Conservation (phyloP, 1,284 basidiomycete species). For the Laetiporus sulphureus region DNA sequence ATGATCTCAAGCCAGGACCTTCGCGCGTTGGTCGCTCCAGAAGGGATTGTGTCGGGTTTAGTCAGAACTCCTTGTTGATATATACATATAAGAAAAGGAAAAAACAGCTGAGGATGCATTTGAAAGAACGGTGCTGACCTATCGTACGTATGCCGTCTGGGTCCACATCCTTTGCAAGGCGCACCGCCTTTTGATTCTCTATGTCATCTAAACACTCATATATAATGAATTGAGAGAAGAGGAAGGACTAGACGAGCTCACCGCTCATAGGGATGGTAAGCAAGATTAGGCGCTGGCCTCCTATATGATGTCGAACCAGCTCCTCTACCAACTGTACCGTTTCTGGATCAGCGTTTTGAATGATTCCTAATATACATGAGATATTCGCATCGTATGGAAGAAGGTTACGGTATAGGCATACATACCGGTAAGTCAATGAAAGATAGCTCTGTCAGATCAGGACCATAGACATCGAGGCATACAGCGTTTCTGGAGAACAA, state of each 20-base stretch:
- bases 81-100: too few species aligned
- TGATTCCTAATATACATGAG: too few species aligned
- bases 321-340: constrained; percentile 39
- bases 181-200: constrained; percentile 55
- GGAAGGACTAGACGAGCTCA: too few species aligned
- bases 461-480: constrained; percentile 37
- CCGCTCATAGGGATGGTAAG: constrained; percentile 59
- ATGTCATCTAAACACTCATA: constrained; percentile 59
- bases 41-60: constrained; percentile 50
- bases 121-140: constrained; percentile 28
- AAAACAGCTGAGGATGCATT: too few species aligned
- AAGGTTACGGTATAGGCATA: too few species aligned
- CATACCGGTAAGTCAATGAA: constrained; percentile 38
- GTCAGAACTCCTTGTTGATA: constrained; percentile 48
- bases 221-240: too few species aligned
- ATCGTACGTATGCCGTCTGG: constrained; percentile 50
- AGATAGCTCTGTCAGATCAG: constrained; percentile 35
- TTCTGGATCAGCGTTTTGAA: constrained; percentile 42
- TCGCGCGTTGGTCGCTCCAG: constrained; percentile 37
- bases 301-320: constrained; percentile 41
- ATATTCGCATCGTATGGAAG: constrained; percentile 20
- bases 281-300: constrained; percentile 40
- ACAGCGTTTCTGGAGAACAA: constrained; percentile 38
- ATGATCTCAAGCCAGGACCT: constrained; percentile 46
- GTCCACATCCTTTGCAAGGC: constrained; percentile 46